Evolutionary conservation across 805 yeast species (phyloP), one percentile per base, ranked within the genome.

Genomic region (Candida germanica): DNA sequence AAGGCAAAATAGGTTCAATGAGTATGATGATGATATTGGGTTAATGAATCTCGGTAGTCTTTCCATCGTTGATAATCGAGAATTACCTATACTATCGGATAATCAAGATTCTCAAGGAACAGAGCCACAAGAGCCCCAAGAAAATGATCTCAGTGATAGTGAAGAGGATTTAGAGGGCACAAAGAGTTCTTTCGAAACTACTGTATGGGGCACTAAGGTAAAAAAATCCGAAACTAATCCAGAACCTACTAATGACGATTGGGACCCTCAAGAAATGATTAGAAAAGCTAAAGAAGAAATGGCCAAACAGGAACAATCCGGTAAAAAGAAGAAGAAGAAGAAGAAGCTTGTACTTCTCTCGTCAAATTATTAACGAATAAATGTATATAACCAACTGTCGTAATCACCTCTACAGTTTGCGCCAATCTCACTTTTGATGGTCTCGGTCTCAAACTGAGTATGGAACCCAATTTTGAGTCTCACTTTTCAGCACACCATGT

Each of bases 131-230:
- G n/a, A n/a, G 3, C n/a, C 19, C 10, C 17, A 36, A 22, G 39
- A 12, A 4, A 22, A 10, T 20, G 12, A n/a, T 14, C 28, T 25
- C 2, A 20, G 26, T 5, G 8, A 26, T 19, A 8, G 13, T 9
- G 36, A 41, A 1, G 42, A 31, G 27, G 34, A 27, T 9, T 34
- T 32, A 2, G 40, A 35, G 15, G 23, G 29, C 9, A 6, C 27
- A 6, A 31, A 32, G 5, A 22, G n/a, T 8, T 11, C 30, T 9
- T 60, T 52, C 36, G 64, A 67, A 26, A 73, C 77, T 1, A 80
- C 93, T 0, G 78, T 85, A 3, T 85, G 94, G 94, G 94, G 94
- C 0, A 84, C 93, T 1, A 66, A 60, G 35, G 74, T 78, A 2
- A 73, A 71, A 4, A 66, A 59, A 35, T 47, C 61, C 1, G 71